A percentile compares a stretch with the other conserved stretches of the same genome.
phyloP scores from a whole-genome alignment of 805 yeast genomes.

The Schizosaccharomyces cryophilus region DNA sequence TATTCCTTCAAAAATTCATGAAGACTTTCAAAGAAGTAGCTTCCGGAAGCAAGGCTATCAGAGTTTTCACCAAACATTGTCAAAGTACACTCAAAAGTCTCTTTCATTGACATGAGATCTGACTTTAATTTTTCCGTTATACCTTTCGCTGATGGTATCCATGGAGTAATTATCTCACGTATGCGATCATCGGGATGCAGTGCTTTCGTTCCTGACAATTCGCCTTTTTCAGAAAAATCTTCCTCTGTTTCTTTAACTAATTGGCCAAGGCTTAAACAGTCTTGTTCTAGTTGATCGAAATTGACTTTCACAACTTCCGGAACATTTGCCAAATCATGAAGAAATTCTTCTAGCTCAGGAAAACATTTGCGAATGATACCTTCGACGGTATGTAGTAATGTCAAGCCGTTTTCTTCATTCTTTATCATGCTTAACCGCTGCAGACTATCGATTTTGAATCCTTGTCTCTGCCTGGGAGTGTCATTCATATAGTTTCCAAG shows the following conservation, averaged over 20 bases:
- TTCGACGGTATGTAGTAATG: conserved; percentile 81
- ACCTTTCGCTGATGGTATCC: not conserved
- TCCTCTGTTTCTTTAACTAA: not conserved
- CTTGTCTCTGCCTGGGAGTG: conserved; percentile 66
- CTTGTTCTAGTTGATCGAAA: not conserved
- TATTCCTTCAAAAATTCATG: not conserved
- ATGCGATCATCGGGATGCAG: not conserved
- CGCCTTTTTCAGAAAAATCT: not conserved
- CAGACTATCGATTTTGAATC: conserved; percentile 73
- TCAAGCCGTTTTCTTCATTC: conserved; percentile 65
- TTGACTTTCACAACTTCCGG: not conserved
- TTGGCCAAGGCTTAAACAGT: not conserved
- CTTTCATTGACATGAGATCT: not conserved
- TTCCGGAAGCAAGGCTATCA: not conserved
- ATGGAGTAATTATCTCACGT: not conserved
- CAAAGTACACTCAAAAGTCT: not conserved
- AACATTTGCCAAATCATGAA: not conserved
- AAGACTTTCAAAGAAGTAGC: not conserved
- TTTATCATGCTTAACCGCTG: conserved; percentile 76
- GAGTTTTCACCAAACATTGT: not conserved
- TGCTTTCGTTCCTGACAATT: not conserved
- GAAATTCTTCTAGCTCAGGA: conserved; percentile 19
- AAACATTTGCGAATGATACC: conserved; percentile 60
- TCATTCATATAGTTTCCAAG: conserved; percentile 96
- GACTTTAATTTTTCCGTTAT: not conserved